Percentiles rank a stretch among this genome's conserved stretches.
Evolutionary conservation across 23 red algal species (phyloP).

Genomic region (Gracilaria gracilis): DNA sequence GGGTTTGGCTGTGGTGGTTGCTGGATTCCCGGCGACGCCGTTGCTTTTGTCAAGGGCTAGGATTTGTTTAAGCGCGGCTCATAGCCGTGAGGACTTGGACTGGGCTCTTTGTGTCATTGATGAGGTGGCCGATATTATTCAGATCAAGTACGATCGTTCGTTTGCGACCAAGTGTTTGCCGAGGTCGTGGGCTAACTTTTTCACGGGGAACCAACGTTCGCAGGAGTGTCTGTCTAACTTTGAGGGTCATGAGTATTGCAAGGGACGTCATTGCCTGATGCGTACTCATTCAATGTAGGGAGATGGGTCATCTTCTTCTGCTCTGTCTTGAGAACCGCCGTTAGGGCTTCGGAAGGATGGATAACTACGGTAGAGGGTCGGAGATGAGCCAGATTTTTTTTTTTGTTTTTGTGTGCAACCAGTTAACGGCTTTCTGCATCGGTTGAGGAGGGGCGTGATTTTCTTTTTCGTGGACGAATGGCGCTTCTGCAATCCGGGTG

Average conservation of each 20-base stretch:
- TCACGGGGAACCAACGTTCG: constrained; percentile 22
- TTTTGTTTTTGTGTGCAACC: background rate
- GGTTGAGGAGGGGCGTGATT: background rate
- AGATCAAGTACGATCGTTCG: constrained; percentile 87
- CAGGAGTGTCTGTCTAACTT: constrained; percentile 37
- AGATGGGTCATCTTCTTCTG: background rate
- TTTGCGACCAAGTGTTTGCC: constrained; percentile 48
- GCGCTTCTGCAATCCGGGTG: background rate
- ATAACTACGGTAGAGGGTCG: background rate
- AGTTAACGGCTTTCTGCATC: background rate
- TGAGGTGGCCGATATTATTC: constrained; percentile 88
- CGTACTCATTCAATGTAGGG: constrained; percentile 39
- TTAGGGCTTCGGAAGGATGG: background rate
- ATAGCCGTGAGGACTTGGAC: constrained; percentile 94
- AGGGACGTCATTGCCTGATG: constrained; percentile 34
- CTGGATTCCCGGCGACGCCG: constrained; percentile 98
- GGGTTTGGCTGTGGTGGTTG: constrained; percentile 97
- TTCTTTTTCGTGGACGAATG: constrained; percentile 18
- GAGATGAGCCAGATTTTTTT: constrained; percentile 24
- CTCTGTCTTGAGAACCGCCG: background rate
- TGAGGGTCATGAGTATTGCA: constrained; percentile 49
- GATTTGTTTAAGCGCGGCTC: constrained; percentile 94
- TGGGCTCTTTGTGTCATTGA: constrained; percentile 91
- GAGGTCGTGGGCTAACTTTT: constrained; percentile 12
- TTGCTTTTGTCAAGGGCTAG: constrained; percentile 87